Percentiles rank a stretch among this genome's conserved stretches.
Conservation (phyloP, 345 rosid genomes). For the Cardamine occulta region DNA sequence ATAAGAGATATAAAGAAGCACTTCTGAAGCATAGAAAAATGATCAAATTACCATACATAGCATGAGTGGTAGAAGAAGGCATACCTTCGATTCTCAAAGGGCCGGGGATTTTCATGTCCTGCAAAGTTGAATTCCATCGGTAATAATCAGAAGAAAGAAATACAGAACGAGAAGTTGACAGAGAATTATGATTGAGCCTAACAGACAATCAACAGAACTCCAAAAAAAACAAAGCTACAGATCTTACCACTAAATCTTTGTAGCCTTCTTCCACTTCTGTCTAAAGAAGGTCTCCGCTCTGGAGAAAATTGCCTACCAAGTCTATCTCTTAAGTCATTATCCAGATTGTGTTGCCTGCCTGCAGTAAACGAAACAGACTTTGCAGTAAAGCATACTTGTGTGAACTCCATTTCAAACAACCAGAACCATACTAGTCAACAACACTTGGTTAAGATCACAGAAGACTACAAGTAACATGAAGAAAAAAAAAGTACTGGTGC, state of each 20-base stretch:
- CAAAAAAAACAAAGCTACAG: slow-evolving; percentile 29
- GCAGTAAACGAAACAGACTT: slow-evolving; percentile 42
- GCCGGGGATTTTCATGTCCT: slow-evolving; percentile 70
- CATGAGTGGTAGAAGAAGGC: slow-evolving; percentile 10
- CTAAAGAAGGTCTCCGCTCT: slow-evolving; percentile 57
- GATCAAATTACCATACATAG: slow-evolving; percentile 17
- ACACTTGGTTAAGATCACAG: slow-evolving; percentile 28
- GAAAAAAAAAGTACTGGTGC: slow-evolving; percentile 55
- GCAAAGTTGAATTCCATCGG: slow-evolving; percentile 40
- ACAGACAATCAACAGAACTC: slow-evolving; percentile 13
- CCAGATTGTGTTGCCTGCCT: slow-evolving; percentile 67
- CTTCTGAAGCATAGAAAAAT: slow-evolving; percentile 6
- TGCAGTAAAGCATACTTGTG: slow-evolving; percentile 42
- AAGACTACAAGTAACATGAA: slow-evolving; percentile 56
- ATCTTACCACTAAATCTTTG: slow-evolving; percentile 61
- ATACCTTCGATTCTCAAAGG: slow-evolving; percentile 64
- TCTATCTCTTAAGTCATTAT: slow-evolving; percentile 78
- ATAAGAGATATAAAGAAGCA: slow-evolving; percentile 23
- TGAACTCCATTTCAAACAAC: slow-evolving; percentile 39
- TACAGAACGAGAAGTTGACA: slow-evolving; percentile 19
- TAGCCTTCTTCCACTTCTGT: slow-evolving; percentile 53
- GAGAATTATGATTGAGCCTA: background rate
- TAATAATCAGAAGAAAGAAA: slow-evolving; percentile 26
- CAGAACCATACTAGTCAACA: slow-evolving; percentile 34
- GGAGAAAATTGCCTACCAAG: slow-evolving; percentile 81